Evolutionary conservation across 2,329 filamentous ascomycete genomes (phyloP).

Genomic region (Fusarium sp.): DNA sequence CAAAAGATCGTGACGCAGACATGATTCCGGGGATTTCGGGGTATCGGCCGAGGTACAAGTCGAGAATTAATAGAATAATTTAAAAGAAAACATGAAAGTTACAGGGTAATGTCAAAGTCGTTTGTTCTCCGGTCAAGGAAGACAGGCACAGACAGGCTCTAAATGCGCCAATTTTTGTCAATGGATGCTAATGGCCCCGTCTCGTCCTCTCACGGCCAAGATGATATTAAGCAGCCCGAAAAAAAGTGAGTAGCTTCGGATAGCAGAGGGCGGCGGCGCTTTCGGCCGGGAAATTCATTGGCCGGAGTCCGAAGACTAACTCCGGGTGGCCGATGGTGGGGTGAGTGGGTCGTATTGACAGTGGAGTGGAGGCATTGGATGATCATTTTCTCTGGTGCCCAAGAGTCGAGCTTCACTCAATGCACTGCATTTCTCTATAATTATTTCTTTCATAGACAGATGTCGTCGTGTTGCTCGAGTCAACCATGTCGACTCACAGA

Average conservation of each 20-base stretch:
- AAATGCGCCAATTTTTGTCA: conserved; percentile 47
- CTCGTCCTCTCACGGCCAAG: conserved; percentile 51
- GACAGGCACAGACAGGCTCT: conserved; percentile 28
- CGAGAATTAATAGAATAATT: conserved; percentile 15
- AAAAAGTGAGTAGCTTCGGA: conserved; percentile 48
- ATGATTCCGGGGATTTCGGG: conserved; percentile 45
- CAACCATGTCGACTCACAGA: conserved; percentile 59
- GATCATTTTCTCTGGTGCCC: conserved; percentile 50
- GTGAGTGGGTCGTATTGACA: conserved; percentile 13
- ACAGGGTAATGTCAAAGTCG: conserved; percentile 10
- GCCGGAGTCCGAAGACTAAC: conserved; percentile 48
- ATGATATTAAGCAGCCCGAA: conserved; percentile 49
- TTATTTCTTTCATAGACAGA: conserved; percentile 36
- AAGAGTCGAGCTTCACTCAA: conserved; percentile 34
- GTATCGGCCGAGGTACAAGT: conserved; percentile 18
- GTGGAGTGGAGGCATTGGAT: conserved; percentile 38
- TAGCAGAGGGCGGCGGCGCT: conserved; percentile 40
- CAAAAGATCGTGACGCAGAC: conserved; percentile 52
- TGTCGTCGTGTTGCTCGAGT: conserved; percentile 44
- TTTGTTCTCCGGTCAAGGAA: conserved; percentile 17
- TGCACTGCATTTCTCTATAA: conserved; percentile 33
- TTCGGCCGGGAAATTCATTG: conserved; percentile 54
- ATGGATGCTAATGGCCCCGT: conserved; percentile 44
- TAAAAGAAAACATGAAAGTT: conserved; percentile 4
- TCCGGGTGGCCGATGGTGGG: conserved; percentile 43